These are phyloP conservation scores for Talaromyces sp. DNA, from an alignment of 2,329 filamentous ascomycete species.

Conservation along the genomic window DNA sequence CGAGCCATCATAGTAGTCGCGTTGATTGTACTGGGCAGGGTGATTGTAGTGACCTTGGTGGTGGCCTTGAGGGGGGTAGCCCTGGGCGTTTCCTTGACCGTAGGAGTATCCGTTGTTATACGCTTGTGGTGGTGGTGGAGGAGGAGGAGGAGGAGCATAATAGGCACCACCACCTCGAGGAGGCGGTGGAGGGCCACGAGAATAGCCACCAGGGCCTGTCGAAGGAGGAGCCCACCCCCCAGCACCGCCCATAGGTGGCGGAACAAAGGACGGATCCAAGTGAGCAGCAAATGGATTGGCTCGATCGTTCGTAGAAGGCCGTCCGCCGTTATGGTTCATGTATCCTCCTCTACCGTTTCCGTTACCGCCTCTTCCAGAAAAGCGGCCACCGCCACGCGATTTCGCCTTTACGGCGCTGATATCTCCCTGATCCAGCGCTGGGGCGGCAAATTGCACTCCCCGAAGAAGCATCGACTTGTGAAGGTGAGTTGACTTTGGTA, in stretches of 20 bases:
- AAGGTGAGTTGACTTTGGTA: constrained; percentile 63
- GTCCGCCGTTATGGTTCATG: constrained; percentile 44
- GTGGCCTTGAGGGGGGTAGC: constrained; percentile 19
- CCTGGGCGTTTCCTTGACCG: constrained; percentile 21
- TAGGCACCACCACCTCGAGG: constrained; percentile 28
- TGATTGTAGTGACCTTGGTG: constrained; percentile 15
- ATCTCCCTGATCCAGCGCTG: constrained; percentile 69
- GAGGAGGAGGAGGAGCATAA: constrained; percentile 18
- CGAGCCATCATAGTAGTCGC: constrained; percentile 20
- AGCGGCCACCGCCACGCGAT: constrained; percentile 53
- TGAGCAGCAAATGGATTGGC: constrained; percentile 45
- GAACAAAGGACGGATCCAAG: constrained; percentile 38
- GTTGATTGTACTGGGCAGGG: constrained; percentile 18
- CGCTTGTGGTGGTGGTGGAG: constrained; percentile 10
- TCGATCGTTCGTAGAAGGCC: constrained; percentile 25
- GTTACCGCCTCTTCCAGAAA: constrained; percentile 39
- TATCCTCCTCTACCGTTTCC: constrained; percentile 41
- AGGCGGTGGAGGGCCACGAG: constrained; percentile 33
- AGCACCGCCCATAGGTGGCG: constrained; percentile 23
- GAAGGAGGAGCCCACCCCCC: constrained; percentile 29
- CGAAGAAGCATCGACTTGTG: constrained; percentile 95
- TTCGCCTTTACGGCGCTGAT: constrained; percentile 66
- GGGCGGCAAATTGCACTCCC: constrained; percentile 66
- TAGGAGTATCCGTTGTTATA: constrained; percentile 19
- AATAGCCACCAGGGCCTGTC: constrained; percentile 24